These are phyloP conservation scores for Lolium perenne DNA, from an alignment of 176 grass and related monocot species.

Conservation along the genomic window DNA sequence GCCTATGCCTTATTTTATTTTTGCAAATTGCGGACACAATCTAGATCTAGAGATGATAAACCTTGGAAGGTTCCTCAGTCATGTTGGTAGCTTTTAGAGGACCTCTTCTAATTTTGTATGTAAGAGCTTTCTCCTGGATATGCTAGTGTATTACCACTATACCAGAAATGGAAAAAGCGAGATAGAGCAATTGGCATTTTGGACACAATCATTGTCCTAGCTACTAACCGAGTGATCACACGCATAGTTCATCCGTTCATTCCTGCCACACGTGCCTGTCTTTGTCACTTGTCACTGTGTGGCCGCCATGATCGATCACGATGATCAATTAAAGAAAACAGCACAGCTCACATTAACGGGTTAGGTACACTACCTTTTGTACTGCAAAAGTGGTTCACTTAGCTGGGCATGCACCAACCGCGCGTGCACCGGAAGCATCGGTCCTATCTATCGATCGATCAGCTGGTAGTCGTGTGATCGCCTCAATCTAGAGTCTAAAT, in stretches of 20 bases:
- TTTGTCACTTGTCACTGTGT: background rate
- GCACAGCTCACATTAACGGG: background rate
- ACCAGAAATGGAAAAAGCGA: background rate
- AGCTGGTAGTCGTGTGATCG: background rate
- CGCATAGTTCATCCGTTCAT: background rate
- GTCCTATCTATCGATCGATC: background rate
- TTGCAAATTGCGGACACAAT: background rate
- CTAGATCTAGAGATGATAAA: background rate
- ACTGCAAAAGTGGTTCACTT: background rate
- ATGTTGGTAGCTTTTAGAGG: background rate
- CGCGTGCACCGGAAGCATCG: conserved; percentile 9
- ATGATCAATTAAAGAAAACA: background rate
- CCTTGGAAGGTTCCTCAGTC: background rate
- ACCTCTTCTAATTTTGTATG: background rate
- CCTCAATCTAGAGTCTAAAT: background rate
- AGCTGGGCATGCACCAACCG: conserved; percentile 10
- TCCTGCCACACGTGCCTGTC: background rate
- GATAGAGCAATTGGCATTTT: background rate
- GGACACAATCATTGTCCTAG: background rate
- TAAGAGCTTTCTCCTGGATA: background rate
- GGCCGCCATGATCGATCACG: background rate
- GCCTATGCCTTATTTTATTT: background rate
- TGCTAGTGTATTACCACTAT: background rate
- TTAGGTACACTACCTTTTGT: background rate
- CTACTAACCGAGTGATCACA: background rate